Conservation (phyloP, 345 rosid species). For the Noccaea bulbosa region DNA sequence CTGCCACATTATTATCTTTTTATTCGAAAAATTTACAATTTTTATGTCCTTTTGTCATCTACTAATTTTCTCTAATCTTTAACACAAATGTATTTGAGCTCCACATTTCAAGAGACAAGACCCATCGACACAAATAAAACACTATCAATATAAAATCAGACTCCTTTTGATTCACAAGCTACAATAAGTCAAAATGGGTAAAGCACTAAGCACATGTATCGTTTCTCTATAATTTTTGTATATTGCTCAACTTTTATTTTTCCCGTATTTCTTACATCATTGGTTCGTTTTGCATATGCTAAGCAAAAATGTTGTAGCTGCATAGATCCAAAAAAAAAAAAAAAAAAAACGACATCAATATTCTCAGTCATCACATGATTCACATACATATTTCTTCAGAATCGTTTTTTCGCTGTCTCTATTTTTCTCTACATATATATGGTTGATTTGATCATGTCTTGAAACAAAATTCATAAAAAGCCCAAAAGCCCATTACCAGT, state of each 20-base stretch:
- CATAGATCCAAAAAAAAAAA: too few relatives aligned
- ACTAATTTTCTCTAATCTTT: not conserved
- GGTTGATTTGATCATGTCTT: too few relatives aligned
- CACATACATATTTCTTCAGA: too few relatives aligned
- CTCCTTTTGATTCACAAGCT: not conserved
- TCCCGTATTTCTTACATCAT: not conserved
- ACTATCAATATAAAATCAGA: not conserved
- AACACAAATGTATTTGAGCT: not conserved
- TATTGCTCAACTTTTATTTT: not conserved
- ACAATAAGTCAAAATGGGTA: not conserved
- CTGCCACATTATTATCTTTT: too few relatives aligned
- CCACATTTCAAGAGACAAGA: not conserved
- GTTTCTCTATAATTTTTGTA: not conserved
- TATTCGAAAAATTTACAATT: too few relatives aligned
- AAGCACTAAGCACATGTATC: not conserved
- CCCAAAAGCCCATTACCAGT: conserved; percentile 23
- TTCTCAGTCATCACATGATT: too few relatives aligned
- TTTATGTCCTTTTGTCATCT: too few relatives aligned
- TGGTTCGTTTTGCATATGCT: not conserved
- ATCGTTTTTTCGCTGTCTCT: too few relatives aligned
- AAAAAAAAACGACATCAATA: too few relatives aligned
- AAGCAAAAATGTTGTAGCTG: not conserved
- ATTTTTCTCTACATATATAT: too few relatives aligned
- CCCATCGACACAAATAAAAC: not conserved
- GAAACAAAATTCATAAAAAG: not conserved